Conservation (phyloP, 2,329 filamentous ascomycete genomes). For the Arthrobotrys sinensis region DNA sequence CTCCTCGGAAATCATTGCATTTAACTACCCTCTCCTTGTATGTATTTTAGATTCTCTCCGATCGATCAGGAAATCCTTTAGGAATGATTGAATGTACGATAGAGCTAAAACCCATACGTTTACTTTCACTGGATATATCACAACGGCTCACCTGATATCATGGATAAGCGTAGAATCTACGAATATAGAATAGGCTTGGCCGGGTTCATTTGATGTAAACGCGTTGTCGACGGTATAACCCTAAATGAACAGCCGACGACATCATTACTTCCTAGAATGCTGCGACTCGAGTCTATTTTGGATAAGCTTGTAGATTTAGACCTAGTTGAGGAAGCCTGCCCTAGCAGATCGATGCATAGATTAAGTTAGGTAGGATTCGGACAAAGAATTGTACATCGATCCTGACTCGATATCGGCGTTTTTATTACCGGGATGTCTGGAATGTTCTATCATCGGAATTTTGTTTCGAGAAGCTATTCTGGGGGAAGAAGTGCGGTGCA, state of each 20-base stretch:
- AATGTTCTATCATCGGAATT: constrained; percentile 5
- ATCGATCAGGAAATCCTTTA: background rate
- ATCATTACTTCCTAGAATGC: background rate
- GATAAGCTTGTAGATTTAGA: background rate
- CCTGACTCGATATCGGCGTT: background rate
- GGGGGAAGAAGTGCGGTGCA: background rate
- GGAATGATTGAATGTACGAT: constrained; percentile 4
- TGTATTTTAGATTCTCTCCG: background rate
- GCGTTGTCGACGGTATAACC: background rate
- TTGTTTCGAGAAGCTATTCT: background rate
- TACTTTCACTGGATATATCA: constrained; percentile 7
- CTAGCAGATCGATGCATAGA: background rate
- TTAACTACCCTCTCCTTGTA: background rate
- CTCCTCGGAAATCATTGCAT: background rate
- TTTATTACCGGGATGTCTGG: background rate
- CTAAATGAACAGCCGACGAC: background rate
- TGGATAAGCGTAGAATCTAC: background rate
- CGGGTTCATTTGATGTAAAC: background rate
- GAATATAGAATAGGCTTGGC: constrained; percentile 9
- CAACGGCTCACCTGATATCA: background rate
- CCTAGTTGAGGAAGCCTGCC: background rate
- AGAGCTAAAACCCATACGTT: background rate
- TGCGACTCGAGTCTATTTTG: background rate
- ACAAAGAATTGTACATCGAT: background rate
- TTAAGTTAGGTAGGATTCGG: background rate